Evolutionary conservation across 495 filamentous ascomycete species (phyloP).

Genomic region (Trichoderma virens): DNA sequence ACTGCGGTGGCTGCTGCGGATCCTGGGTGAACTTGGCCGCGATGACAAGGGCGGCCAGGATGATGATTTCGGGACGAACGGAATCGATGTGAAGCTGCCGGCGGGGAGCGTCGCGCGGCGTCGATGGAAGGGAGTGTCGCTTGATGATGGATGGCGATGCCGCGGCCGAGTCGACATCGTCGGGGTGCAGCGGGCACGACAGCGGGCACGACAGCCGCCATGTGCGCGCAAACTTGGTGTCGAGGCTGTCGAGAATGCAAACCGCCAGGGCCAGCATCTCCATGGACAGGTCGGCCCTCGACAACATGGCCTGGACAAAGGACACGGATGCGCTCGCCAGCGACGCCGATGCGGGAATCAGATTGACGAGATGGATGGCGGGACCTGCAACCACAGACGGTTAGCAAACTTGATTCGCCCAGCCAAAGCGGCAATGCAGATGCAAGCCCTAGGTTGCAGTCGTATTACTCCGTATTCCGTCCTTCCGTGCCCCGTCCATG

Average conservation of each 20-base stretch:
- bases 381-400: slow-evolving; percentile 30
- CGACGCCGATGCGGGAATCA: slow-evolving; percentile 46
- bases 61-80: slow-evolving; percentile 45
- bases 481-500: background rate
- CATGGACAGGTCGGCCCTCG: slow-evolving; percentile 39
- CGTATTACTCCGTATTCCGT: background rate
- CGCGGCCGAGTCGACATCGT: slow-evolving; percentile 5
- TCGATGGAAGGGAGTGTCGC: slow-evolving; percentile 38
- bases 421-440: background rate
- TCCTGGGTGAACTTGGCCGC: slow-evolving; percentile 48
- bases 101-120: slow-evolving; percentile 13
- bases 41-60: slow-evolving; percentile 41
- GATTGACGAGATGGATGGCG: slow-evolving; percentile 46
- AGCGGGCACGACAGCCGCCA: slow-evolving; percentile 46
- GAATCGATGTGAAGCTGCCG: slow-evolving; percentile 45
- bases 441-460: background rate
- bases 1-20: slow-evolving; percentile 32
- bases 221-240: slow-evolving; percentile 43
- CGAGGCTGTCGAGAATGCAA: slow-evolving; percentile 48
- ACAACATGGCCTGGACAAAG: slow-evolving; percentile 44
- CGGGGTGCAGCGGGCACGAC: slow-evolving; percentile 11
- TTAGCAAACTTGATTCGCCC: background rate
- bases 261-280: slow-evolving; percentile 46
- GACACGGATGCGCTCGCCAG: slow-evolving; percentile 40
- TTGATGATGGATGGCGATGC: slow-evolving; percentile 19